A percentile compares a stretch with the other conserved stretches of the same genome.
Evolutionary conservation across 768 basidiomycete genomes (phyloP).

Genomic region (Fomitopsis pulvina): DNA sequence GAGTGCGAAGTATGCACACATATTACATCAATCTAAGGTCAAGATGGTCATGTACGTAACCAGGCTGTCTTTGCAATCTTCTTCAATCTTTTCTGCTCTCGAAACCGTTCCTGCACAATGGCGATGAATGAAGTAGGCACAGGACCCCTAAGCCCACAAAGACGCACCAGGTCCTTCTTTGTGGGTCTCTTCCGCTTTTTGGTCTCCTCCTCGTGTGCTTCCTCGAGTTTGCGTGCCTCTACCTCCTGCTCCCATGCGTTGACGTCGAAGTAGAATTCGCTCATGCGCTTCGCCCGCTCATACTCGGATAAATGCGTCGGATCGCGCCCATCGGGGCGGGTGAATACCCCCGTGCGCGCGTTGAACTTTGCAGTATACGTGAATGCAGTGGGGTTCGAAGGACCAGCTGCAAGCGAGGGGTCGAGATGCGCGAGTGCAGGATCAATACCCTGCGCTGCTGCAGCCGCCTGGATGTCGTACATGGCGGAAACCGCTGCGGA

Average conservation of each 20-base stretch:
- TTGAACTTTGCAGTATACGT: slow-evolving; percentile 68
- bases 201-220: slow-evolving; percentile 43
- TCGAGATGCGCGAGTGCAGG: slow-evolving; percentile 77
- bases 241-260: slow-evolving; percentile 72
- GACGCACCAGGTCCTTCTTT: slow-evolving; percentile 78
- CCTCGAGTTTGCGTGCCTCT: slow-evolving; percentile 35
- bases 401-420: slow-evolving; percentile 47
- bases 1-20: too few species aligned
- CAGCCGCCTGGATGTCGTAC: slow-evolving; percentile 57
- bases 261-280: slow-evolving; percentile 83
- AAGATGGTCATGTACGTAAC: slow-evolving; percentile 66
- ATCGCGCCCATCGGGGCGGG: slow-evolving; percentile 58
- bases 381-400: slow-evolving; percentile 29
- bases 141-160: too few species aligned
- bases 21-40: too few species aligned
- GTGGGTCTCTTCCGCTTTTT: slow-evolving; percentile 74
- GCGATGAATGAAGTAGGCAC: slow-evolving; percentile 8
- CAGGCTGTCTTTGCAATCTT: slow-evolving; percentile 87
- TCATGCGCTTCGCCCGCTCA: slow-evolving; percentile 80
- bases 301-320: slow-evolving; percentile 75
- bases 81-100: slow-evolving; percentile 74
- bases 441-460: slow-evolving; percentile 76
- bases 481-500: slow-evolving; percentile 27
- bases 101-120: slow-evolving; percentile 62
- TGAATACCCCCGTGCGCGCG: slow-evolving; percentile 73